Evolutionary conservation across 2,329 filamentous ascomycete genomes (phyloP).

Genomic region (Arthrobotrys sinensis): DNA sequence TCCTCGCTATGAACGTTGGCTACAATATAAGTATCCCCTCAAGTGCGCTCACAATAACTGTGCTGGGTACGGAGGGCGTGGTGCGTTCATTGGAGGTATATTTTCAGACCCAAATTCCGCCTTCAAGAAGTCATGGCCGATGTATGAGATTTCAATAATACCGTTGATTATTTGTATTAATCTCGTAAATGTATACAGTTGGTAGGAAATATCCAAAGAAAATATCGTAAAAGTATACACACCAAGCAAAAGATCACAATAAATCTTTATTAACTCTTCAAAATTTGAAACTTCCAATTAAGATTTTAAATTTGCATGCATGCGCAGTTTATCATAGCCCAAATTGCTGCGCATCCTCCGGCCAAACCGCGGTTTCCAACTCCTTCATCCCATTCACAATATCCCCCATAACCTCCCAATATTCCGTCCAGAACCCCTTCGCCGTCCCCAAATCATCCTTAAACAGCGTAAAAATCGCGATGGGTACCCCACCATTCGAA

Average conservation of each 20-base stretch:
- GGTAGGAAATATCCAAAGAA: too few species aligned
- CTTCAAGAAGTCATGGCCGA: background rate
- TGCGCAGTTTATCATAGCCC: too few species aligned
- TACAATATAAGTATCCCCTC: background rate
- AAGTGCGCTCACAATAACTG: background rate
- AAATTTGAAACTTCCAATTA: too few species aligned
- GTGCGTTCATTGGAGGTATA: slow-evolving; percentile 10
- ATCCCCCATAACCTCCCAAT: background rate
- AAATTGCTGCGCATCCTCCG: background rate
- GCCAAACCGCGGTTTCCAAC: background rate
- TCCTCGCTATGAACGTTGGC: background rate
- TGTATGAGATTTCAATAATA: too few species aligned
- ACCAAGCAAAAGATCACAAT: too few species aligned
- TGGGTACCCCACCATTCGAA: background rate
- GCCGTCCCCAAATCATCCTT: slow-evolving; percentile 34
- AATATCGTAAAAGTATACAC: too few species aligned
- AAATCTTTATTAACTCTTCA: too few species aligned
- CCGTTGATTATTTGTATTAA: too few species aligned
- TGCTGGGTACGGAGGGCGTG: background rate
- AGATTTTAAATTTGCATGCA: too few species aligned
- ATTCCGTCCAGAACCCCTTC: slow-evolving; percentile 35
- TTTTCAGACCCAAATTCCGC: background rate
- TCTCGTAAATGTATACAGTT: too few species aligned
- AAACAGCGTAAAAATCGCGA: background rate
- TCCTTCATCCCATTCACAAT: slow-evolving; percentile 9